Evolutionary conservation across 2,329 filamentous ascomycete species (phyloP), one percentile per base, ranked within the genome.

Genomic region (Botrytis paeoniae): DNA sequence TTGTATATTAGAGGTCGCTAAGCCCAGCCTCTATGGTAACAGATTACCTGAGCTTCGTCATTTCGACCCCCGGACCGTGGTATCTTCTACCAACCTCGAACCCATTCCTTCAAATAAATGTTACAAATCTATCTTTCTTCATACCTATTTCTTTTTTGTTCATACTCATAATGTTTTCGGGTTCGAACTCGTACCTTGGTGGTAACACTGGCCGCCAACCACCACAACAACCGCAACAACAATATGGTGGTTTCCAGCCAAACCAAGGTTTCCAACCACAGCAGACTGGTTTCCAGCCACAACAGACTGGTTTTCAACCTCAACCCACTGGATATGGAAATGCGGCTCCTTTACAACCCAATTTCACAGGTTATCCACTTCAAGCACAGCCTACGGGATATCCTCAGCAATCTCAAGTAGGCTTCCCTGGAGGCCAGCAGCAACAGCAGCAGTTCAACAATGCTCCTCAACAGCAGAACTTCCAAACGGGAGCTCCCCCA

Each of bases 131-230:
- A 60, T 65, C 60, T 57, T 64, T 74, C 74, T 74, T 59, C 70
- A 69, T 65, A 72, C 73, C 63, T 65, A 60, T 73, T 69, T 70
- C 62, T 70, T 71, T 76, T 71, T 65, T 69, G 54, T 76, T 64
- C 63, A 74, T 72, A 75, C 73, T 60, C 70, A 81, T 80, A 83
- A 98, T 98, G 95, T 98, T 93, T 85, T 96, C 94, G 77, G 93
- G 92, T 82, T 93, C 93, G 77, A 97, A 93, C 85, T 91, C 93
- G 76, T 98, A 91, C 83, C 85, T 97, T 80, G 94, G 94, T 83
- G 92, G 91, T 84, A 89, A 87, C 82, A 93, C 91, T 81, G 92
- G 87, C 85, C 89, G 92, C 73, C 81, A 83, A 75, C 79, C 82
- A 78, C 82, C 81, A 76, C 81, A 82, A 70, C 70, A 51, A 43